Percentiles rank a stretch among this genome's conserved stretches.
Evolutionary conservation across 2,329 filamentous ascomycete species (phyloP).

Genomic region (Fusarium mundagurra): DNA sequence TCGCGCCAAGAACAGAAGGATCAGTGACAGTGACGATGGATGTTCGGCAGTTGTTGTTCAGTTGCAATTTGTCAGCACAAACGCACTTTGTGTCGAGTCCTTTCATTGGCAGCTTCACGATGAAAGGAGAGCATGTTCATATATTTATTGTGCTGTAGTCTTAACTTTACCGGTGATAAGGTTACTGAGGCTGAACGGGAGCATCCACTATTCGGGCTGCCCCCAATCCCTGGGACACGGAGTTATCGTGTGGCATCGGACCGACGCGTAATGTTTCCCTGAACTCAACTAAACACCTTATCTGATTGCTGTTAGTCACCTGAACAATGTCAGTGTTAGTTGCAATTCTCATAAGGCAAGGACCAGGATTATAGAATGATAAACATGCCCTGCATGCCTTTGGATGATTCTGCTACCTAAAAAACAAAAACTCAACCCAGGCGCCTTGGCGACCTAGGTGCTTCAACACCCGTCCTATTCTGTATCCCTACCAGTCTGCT

Average conservation of each 20-base stretch:
- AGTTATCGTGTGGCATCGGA: not conserved
- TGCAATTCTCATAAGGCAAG: no score
- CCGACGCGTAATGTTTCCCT: not conserved
- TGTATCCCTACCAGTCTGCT: not conserved
- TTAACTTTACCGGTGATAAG: not conserved
- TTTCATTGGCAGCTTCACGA: not conserved
- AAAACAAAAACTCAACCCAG: not conserved
- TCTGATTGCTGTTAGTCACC: not conserved
- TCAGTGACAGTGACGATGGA: not conserved
- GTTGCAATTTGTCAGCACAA: not conserved
- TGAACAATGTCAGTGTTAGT: no score
- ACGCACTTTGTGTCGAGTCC: not conserved
- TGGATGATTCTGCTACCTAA: not conserved
- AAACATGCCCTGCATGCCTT: not conserved
- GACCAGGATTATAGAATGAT: not conserved
- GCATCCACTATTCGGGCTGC: not conserved
- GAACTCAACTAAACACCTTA: not conserved
- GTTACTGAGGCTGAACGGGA: not conserved
- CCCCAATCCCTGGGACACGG: not conserved
- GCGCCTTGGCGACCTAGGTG: rapidly evolving
- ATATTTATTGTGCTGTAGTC: not conserved
- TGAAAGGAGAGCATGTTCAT: not conserved
- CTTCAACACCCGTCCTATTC: not conserved
- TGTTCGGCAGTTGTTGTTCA: not conserved
- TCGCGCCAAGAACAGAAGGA: not conserved